Evolutionary conservation across 768 basidiomycete genomes (phyloP).

Genomic region (Auriculariales sp.): DNA sequence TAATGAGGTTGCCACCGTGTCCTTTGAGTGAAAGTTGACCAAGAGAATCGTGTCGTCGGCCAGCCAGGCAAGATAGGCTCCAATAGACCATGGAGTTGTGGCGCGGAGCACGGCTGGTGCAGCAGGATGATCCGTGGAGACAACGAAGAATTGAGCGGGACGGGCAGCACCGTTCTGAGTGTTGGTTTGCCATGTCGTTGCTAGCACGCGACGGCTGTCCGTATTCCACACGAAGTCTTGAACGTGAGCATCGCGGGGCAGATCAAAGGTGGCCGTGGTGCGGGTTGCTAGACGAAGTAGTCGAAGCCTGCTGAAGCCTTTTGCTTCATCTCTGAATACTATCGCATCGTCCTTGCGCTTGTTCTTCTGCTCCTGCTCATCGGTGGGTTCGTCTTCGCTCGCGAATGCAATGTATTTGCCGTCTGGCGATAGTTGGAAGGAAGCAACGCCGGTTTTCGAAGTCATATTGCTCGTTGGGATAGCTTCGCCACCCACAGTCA

Average conservation of each 20-base stretch:
- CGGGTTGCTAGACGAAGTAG: neutral
- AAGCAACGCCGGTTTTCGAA: neutral
- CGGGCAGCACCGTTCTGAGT: too few species aligned
- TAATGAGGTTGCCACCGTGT: neutral
- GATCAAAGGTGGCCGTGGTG: neutral
- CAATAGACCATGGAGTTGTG: too few species aligned
- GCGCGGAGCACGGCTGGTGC: too few species aligned
- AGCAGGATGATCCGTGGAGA: too few species aligned
- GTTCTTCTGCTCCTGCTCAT: constrained; percentile 6
- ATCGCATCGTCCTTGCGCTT: constrained; percentile 6
- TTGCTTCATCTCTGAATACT: constrained; percentile 6
- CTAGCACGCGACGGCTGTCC: too few species aligned
- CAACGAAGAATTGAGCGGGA: too few species aligned
- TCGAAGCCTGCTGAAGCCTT: neutral
- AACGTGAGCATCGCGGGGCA: too few species aligned
- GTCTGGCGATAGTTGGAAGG: constrained; percentile 6
- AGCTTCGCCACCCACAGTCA: constrained; percentile 3
- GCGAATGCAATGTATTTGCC: constrained; percentile 7
- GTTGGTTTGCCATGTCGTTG: too few species aligned
- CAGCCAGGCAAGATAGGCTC: neutral
- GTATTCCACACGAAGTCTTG: too few species aligned
- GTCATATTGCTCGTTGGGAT: neutral
- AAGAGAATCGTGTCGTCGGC: neutral
- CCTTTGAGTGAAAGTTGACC: neutral
- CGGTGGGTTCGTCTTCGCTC: constrained; percentile 4